phyloP scores from a whole-genome alignment of 2,329 filamentous ascomycete genomes.

The Fusarium sp. region DNA sequence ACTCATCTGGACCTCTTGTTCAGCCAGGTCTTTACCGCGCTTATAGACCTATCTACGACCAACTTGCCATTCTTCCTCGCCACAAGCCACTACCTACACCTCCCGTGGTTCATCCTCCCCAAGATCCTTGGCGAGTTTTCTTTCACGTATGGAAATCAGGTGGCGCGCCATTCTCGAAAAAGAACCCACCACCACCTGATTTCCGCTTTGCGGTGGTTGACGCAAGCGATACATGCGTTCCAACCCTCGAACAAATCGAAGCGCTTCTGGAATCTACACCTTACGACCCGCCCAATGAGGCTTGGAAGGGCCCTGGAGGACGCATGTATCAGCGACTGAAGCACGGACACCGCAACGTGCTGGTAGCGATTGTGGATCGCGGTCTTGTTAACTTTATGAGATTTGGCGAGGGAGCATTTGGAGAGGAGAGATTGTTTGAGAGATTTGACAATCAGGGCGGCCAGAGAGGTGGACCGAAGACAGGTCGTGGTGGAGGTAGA shows the following conservation, averaged over 20 bases:
- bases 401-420: slow-evolving; percentile 84
- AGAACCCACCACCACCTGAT: slow-evolving; percentile 80
- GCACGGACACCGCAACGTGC: slow-evolving; percentile 84
- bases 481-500: slow-evolving; percentile 56
- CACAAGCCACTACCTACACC: slow-evolving; percentile 66
- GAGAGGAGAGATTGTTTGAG: slow-evolving; percentile 77
- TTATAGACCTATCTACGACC: slow-evolving; percentile 78
- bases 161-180: slow-evolving; percentile 77
- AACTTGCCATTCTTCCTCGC: slow-evolving; percentile 78
- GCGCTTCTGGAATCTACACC: slow-evolving; percentile 80
- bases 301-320: slow-evolving; percentile 57
- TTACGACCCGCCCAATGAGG: slow-evolving; percentile 66
- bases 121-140: slow-evolving; percentile 75
- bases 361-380: slow-evolving; percentile 89
- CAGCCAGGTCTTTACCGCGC: slow-evolving; percentile 73
- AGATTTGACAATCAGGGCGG: slow-evolving; percentile 59
- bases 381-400: slow-evolving; percentile 90
- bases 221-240: slow-evolving; percentile 76
- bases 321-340: slow-evolving; percentile 81
- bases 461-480: slow-evolving; percentile 55
- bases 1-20: slow-evolving; percentile 67
- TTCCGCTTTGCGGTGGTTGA: slow-evolving; percentile 88
- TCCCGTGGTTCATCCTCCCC: slow-evolving; percentile 42
- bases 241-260: slow-evolving; percentile 77
- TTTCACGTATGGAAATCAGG: slow-evolving; percentile 83